These are phyloP conservation scores for Dendrobium officinale DNA, from an alignment of 106 monocot species.

Conservation along the genomic window DNA sequence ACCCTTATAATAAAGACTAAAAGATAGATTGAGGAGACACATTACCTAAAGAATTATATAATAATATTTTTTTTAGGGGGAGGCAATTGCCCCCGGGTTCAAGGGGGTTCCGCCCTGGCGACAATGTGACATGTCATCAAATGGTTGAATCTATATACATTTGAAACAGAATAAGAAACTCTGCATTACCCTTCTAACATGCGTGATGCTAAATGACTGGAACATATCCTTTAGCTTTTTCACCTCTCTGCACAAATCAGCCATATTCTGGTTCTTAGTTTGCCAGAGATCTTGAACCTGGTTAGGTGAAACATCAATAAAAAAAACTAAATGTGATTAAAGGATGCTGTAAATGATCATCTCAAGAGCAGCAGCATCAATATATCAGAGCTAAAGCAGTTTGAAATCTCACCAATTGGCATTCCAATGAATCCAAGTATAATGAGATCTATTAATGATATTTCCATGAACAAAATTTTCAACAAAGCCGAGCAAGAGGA, in stretches of 20 bases:
- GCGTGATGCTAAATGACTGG: conserved; percentile 44
- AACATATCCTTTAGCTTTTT: conserved; percentile 54
- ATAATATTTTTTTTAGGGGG: too few species aligned
- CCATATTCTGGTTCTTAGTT: conserved; percentile 40
- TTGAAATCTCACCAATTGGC: background rate
- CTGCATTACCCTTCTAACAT: conserved; percentile 46
- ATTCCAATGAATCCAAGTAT: background rate
- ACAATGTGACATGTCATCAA: background rate
- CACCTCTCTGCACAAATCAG: conserved; percentile 36
- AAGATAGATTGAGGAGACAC: too few species aligned
- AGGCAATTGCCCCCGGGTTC: too few species aligned
- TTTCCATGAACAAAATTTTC: background rate
- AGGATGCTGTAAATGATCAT: background rate
- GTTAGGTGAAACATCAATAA: conserved; percentile 6
- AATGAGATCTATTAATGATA: background rate
- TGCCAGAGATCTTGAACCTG: conserved; percentile 51
- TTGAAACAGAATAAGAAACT: background rate
- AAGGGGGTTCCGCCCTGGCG: too few species aligned
- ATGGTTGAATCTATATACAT: background rate
- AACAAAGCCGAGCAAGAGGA: background rate
- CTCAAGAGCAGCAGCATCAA: background rate
- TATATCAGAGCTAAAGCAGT: background rate
- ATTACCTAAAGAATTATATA: too few species aligned
- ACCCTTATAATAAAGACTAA: too few species aligned
- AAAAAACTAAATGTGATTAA: background rate